A percentile compares a stretch with the other conserved stretches of the same genome.
Conservation (phyloP, 164 flowering plant genomes). For the Aristolochia contorta region DNA sequence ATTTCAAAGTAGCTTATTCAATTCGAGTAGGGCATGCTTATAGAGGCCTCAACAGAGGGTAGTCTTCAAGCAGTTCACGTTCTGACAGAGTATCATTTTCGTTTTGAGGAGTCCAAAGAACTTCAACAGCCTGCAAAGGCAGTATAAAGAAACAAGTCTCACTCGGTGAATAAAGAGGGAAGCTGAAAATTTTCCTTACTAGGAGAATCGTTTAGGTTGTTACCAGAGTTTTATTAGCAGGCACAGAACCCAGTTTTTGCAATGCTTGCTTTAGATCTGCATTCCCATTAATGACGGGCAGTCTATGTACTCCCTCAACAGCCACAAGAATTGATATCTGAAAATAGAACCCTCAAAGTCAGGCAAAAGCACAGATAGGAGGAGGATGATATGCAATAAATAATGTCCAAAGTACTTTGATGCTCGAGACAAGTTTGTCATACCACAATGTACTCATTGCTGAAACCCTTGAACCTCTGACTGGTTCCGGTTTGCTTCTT, state of each 20-base stretch:
- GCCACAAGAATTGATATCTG: conserved; percentile 91
- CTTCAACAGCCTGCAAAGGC: conserved; percentile 82
- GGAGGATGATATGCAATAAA: not conserved
- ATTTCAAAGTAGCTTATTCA: too few relatives aligned
- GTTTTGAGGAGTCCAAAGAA: conserved; percentile 94
- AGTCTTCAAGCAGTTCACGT: conserved; percentile 81
- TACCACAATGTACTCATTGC: conserved; percentile 97
- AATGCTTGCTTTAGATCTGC: conserved; percentile 77
- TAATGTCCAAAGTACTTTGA: not conserved
- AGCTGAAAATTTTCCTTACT: too few relatives aligned
- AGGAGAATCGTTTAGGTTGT: conserved; percentile 2
- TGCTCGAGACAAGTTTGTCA: not conserved
- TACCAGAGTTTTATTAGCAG: conserved; percentile 62
- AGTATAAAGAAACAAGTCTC: not conserved
- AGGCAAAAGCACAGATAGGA: too few relatives aligned
- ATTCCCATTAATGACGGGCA: conserved; percentile 69
- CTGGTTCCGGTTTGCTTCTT: conserved; percentile 45
- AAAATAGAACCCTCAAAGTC: conserved; percentile 2
- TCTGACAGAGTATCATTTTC: conserved; percentile 80
- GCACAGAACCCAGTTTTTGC: conserved; percentile 82
- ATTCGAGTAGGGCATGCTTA: conserved; percentile 8
- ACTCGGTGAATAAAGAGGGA: too few relatives aligned
- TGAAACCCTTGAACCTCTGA: conserved; percentile 54
- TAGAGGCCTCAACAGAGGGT: conserved; percentile 84
- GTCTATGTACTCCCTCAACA: conserved; percentile 69